Evolutionary conservation across 2,329 filamentous ascomycete genomes (phyloP).

Genomic region (Sporothrix protearum): DNA sequence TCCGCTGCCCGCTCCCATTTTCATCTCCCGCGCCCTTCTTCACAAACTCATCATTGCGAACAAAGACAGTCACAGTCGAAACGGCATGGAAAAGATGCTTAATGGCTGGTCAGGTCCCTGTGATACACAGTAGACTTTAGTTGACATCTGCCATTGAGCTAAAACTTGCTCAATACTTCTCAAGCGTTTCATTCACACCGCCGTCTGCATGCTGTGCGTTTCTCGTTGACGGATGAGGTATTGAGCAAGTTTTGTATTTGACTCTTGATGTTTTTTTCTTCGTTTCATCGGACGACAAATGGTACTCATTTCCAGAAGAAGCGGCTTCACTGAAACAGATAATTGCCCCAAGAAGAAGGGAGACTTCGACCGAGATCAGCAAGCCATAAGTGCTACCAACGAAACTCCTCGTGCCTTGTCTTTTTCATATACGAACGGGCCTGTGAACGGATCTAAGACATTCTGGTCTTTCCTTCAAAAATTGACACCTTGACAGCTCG

Average conservation of each 20-base stretch:
- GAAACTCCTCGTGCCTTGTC: background rate
- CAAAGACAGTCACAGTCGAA: background rate
- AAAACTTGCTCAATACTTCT: constrained; percentile 16
- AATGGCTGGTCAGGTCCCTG: background rate
- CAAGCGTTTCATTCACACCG: background rate
- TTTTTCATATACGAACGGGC: background rate
- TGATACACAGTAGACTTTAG: background rate
- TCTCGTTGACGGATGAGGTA: background rate
- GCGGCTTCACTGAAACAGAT: background rate
- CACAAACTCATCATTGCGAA: background rate
- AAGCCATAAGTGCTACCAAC: background rate
- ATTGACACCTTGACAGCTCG: background rate
- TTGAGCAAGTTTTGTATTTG: background rate
- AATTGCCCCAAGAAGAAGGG: background rate
- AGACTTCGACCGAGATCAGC: background rate
- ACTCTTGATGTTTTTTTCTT: background rate
- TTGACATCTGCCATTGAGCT: background rate
- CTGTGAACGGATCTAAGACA: background rate
- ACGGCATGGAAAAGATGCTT: background rate
- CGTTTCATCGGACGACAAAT: background rate
- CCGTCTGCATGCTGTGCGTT: background rate
- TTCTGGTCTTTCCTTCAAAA: background rate
- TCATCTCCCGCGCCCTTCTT: background rate
- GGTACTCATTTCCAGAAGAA: background rate
- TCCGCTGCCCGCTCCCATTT: background rate